Evolutionary conservation across 257 asterid species (phyloP), one percentile per base, ranked within the genome.

Genomic region (Capsicum pubescens): DNA sequence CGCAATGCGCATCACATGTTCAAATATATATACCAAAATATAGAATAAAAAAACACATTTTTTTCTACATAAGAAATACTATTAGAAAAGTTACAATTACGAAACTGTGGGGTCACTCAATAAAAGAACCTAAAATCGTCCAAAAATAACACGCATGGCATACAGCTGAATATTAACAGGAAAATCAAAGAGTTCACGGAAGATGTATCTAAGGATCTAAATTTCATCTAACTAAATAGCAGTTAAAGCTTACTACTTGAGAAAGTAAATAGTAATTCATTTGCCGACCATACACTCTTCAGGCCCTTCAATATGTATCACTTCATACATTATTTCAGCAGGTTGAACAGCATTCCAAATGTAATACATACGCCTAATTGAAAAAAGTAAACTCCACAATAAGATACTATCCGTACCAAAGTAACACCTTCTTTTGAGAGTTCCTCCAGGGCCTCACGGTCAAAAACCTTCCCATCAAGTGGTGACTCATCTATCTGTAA

Each of bases 361-460:
- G 82, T 54, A 77, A 35, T 15, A 77, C 9, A 35, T 15, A 77
- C 9, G 3, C 32, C 39, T 55, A 21, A 67, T 59, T 74, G 16
- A 70, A 26, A 79, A 50, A 55, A 32, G 4, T 39, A 26, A 52
- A 60, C 36, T 54, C 60, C 59, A 74, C 66, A 70, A 68, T 59
- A 10, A 82, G 82, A 57, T 36, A 39, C 58, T 64, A 48, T 83
- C 84, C 98, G 87, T 88, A 97, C 99, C 95, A 97, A 93, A 71
- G 99, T 93, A 86, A 97, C 99, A 87, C 99, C 99, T 92, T 95
- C 99, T 87, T 95, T 97, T 7, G 98, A 91, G 84, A 97, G 99
- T 87, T 95, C 97, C 92, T 97, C 99, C 52, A 97, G 93, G 66
- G 93, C 96, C 86, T 82, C 94, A 5, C 99, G 98, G 84, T 97